Evolutionary conservation across 2,329 filamentous ascomycete genomes (phyloP).

Genomic region (Juglanconis sp.): DNA sequence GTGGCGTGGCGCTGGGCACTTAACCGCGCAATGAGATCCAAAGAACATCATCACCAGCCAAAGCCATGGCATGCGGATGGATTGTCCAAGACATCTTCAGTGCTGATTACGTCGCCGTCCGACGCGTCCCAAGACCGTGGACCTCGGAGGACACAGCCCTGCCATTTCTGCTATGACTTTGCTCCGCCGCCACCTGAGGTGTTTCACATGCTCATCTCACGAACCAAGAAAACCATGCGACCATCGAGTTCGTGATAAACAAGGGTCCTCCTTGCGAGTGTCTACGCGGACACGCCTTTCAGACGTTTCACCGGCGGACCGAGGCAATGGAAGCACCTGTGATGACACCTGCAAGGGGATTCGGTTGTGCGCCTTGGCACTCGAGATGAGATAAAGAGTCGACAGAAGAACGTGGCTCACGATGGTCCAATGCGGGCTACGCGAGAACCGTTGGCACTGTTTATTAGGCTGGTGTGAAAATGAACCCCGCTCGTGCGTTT

Average conservation of each 20-base stretch:
- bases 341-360: not conserved
- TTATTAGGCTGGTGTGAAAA: not conserved
- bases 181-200: no score
- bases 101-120: no score
- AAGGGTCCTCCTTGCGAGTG: conserved; percentile 5
- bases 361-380: not conserved
- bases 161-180: no score
- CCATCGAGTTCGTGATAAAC: not conserved
- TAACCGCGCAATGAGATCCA: no score
- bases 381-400: conserved; percentile 1
- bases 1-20: no score
- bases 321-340: conserved; percentile 5
- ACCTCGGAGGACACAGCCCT: no score
- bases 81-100: no score
- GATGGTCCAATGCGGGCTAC: not conserved
- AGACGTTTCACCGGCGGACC: conserved; percentile 10
- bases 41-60: no score
- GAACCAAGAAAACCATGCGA: no score
- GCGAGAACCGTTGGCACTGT: not conserved
- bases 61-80: no score
- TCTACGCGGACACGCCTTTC: not conserved
- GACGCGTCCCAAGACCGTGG: no score
- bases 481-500: conserved; percentile 8
- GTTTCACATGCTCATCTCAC: no score
- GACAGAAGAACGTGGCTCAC: not conserved